Conservation (phyloP, 2,329 filamentous ascomycete species). For the Beauveria varroae region DNA sequence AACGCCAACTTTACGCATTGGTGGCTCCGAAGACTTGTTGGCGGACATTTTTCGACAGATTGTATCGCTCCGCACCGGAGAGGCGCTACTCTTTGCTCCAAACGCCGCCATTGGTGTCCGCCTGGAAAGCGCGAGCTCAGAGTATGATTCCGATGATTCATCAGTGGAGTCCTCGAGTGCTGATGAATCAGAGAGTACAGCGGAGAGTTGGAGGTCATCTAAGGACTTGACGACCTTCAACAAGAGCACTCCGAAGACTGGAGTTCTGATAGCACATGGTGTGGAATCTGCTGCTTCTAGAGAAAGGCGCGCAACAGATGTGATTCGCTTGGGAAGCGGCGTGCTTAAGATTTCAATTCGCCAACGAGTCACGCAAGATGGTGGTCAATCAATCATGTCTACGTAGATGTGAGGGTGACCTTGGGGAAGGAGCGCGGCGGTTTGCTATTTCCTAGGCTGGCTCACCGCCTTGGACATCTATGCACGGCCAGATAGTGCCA, state of each 20-base stretch:
- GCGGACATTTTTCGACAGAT: conserved; percentile 34
- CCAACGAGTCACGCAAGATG: conserved; percentile 35
- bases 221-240: not conserved
- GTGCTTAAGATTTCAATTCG: conserved; percentile 34
- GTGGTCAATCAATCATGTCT: conserved; percentile 39
- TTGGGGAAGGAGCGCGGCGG: not conserved
- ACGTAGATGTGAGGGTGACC: conserved; percentile 5
- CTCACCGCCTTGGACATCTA: no score
- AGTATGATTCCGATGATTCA: not conserved
- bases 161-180: not conserved
- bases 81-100: conserved; percentile 40
- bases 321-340: conserved; percentile 26
- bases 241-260: not conserved
- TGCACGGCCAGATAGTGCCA: no score
- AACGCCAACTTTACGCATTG: not conserved
- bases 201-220: not conserved
- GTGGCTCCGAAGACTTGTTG: not conserved
- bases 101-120: conserved; percentile 31
- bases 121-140: not conserved
- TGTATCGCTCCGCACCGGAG: conserved; percentile 34
- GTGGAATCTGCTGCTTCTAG: not conserved
- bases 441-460: not conserved
- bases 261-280: not conserved
- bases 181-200: not conserved
- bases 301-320: not conserved